A percentile compares a stretch with the other conserved stretches of the same genome.
Evolutionary conservation across 2,329 filamentous ascomycete species (phyloP).

Genomic region (Malbranchea cinnamomea): DNA sequence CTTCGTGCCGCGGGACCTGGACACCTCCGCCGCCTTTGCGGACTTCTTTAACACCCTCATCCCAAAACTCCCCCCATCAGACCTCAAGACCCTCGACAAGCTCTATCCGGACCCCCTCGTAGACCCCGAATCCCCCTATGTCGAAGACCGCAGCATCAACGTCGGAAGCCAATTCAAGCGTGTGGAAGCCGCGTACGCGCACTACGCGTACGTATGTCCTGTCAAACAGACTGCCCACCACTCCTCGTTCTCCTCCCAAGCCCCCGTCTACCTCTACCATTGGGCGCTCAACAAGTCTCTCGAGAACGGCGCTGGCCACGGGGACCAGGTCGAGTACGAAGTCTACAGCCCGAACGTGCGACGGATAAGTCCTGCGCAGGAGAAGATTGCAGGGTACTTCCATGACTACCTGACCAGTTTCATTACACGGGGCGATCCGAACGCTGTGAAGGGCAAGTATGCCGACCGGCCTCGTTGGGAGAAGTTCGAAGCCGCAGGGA

Average conservation of each 20-base stretch:
- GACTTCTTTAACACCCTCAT: conserved; percentile 48
- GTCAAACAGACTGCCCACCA: conserved; percentile 32
- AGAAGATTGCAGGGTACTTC: conserved; percentile 27
- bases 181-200: conserved; percentile 33
- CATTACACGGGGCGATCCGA: conserved; percentile 33
- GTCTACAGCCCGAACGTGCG: conserved; percentile 23
- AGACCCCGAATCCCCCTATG: conserved; percentile 27
- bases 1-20: conserved; percentile 42
- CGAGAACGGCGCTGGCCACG: conserved; percentile 33
- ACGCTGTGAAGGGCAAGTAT: conserved; percentile 19
- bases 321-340: conserved; percentile 36
- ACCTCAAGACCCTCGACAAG: conserved; percentile 39
- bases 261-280: conserved; percentile 37
- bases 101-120: conserved; percentile 48
- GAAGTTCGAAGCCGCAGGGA: conserved; percentile 15
- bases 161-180: conserved; percentile 40
- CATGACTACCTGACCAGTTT: conserved; percentile 38
- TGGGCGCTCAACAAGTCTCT: conserved; percentile 36
- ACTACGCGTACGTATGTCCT: conserved; percentile 36
- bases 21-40: conserved; percentile 38
- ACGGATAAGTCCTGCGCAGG: conserved; percentile 25
- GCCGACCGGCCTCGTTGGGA: conserved; percentile 23
- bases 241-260: conserved; percentile 17
- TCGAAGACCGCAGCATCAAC: conserved; percentile 14
- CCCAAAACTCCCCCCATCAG: conserved; percentile 37